Evolutionary conservation across 2,329 filamentous ascomycete genomes (phyloP).

Genomic region (Keithomyces neogunnii): DNA sequence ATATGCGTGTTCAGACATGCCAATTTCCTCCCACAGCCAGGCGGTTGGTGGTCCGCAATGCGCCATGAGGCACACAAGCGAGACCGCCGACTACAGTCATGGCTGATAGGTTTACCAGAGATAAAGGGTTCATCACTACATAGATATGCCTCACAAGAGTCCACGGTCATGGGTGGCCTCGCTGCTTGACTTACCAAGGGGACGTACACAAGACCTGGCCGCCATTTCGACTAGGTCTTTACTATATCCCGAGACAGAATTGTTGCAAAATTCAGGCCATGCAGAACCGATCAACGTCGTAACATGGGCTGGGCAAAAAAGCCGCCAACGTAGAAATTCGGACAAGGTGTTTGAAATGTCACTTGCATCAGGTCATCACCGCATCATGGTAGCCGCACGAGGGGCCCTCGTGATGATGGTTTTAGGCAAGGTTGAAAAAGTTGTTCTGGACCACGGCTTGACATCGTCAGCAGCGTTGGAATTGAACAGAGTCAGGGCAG

Average conservation of each 20-base stretch:
- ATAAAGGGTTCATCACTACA: constrained; percentile 25
- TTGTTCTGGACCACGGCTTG: constrained; percentile 51
- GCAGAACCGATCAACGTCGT: too few relatives aligned
- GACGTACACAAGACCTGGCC: background rate
- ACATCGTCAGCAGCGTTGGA: constrained; percentile 38
- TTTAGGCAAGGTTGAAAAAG: constrained; percentile 51
- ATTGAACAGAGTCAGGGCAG: constrained; percentile 19
- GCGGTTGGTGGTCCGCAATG: constrained; percentile 15
- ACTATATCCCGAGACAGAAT: too few relatives aligned
- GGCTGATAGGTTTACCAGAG: constrained; percentile 35
- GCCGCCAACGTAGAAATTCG: too few relatives aligned
- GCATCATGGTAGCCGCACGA: constrained; percentile 56
- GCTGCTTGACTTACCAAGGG: background rate
- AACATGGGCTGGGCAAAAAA: too few relatives aligned
- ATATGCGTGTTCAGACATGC: constrained; percentile 8
- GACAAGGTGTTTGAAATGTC: constrained; percentile 30
- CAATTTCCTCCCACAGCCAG: constrained; percentile 19
- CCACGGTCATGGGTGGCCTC: background rate
- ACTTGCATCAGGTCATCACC: constrained; percentile 61
- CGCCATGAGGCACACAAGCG: constrained; percentile 15
- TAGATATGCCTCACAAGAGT: background rate
- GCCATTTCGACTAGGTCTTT: too few relatives aligned
- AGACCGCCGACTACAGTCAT: constrained; percentile 15
- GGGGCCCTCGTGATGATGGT: constrained; percentile 63
- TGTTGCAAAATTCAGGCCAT: too few relatives aligned